A percentile compares a stretch with the other conserved stretches of the same genome.
These are phyloP conservation scores for Jackrogersella multiformis DNA, from an alignment of 495 filamentous ascomycete genomes.

Conservation along the genomic window DNA sequence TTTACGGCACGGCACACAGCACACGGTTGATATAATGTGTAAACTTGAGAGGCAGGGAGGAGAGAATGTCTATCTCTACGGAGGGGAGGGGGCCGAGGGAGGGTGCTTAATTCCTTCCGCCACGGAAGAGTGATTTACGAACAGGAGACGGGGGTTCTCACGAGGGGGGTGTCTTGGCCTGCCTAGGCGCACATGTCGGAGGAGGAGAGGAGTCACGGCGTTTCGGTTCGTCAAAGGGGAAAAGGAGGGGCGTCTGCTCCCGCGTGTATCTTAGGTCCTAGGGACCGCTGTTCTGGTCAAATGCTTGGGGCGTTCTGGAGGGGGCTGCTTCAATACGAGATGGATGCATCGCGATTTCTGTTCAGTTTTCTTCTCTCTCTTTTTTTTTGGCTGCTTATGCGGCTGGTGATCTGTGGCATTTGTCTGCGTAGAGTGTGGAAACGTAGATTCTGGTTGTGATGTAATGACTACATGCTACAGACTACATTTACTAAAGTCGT, in stretches of 20 bases:
- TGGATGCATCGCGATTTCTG: slow-evolving; percentile 2
- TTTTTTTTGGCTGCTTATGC: not conserved
- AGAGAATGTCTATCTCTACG: not conserved
- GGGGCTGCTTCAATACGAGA: not conserved
- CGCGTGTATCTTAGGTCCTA: too few relatives aligned
- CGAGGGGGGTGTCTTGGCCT: not conserved
- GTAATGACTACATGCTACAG: not conserved
- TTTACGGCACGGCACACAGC: not conserved
- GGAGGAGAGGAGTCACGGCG: slow-evolving; percentile 21
- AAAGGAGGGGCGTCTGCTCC: not conserved
- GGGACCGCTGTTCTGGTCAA: too few relatives aligned
- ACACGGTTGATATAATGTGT: not conserved
- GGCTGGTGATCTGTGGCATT: too few relatives aligned
- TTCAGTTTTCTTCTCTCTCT: not conserved
- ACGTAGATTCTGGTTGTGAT: not conserved
- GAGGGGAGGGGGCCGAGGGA: not conserved
- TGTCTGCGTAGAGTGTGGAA: not conserved
- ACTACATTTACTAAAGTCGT: too few relatives aligned
- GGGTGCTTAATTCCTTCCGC: slow-evolving; percentile 4
- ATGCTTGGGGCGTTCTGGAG: not conserved
- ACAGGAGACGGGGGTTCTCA: not conserved
- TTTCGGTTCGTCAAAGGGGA: not conserved
- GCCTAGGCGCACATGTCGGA: too few relatives aligned
- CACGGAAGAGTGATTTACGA: not conserved
- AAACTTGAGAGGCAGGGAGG: not conserved